Percentiles rank a stretch among this genome's conserved stretches.
phyloP scores from a whole-genome alignment of 2,329 filamentous ascomycete genomes.

The Chaetothyriales sp. region DNA sequence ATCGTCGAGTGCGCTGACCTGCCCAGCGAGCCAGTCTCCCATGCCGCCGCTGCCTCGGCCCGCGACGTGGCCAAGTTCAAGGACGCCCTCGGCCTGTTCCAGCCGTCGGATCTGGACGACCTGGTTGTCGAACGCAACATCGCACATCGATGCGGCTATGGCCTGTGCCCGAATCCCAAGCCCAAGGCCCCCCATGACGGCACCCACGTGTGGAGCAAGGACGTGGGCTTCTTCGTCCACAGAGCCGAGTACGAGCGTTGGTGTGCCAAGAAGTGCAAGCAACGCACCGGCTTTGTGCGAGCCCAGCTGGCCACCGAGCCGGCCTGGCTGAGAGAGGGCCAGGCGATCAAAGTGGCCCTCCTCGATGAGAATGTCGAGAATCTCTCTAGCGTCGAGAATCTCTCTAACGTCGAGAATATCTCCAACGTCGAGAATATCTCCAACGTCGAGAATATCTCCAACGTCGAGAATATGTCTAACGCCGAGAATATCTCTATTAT shows the following conservation, averaged over 20 bases:
- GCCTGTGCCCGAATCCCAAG: conserved; percentile 57
- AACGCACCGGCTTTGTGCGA: conserved; percentile 69
- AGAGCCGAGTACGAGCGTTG: conserved; percentile 66
- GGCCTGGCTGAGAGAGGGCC: conserved; percentile 64
- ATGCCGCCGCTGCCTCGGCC: conserved; percentile 40
- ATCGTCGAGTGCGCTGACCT: conserved; percentile 58
- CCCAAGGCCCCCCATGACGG: conserved; percentile 45
- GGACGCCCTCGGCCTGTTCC: conserved; percentile 55
- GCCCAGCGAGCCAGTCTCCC: conserved; percentile 39
- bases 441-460: too few species aligned
- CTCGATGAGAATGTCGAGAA: conserved; percentile 54
- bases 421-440: too few species aligned
- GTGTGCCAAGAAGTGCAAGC: conserved; percentile 70
- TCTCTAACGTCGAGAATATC: too few species aligned
- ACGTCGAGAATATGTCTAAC: too few species aligned
- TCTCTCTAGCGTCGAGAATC: too few species aligned
- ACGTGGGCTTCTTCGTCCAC: conserved; percentile 54
- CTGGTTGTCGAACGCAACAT: conserved; percentile 81
- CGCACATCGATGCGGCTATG: conserved; percentile 68
- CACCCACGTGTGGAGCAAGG: conserved; percentile 34
- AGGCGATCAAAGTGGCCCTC: conserved; percentile 45
- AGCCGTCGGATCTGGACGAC: conserved; percentile 78
- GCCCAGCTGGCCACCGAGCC: conserved; percentile 77
- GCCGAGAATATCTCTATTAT: too few species aligned
- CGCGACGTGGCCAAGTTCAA: conserved; percentile 55